Base-by-base conservation (phyloP, 176 grass and related monocot genomes). In the Ensete ventricosum region DNA sequence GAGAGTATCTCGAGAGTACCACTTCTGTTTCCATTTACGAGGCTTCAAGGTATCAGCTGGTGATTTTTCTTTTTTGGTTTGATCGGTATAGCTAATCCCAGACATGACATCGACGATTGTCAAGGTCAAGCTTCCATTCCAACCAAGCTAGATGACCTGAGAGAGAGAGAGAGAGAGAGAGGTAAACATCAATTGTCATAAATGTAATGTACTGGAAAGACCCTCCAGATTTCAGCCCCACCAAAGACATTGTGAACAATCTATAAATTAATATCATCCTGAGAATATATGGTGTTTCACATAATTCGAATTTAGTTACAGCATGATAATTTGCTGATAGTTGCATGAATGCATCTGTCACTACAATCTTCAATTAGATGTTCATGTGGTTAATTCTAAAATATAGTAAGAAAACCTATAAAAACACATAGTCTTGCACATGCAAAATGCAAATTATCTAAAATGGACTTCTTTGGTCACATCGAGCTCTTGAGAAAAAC, bases 21-120 rank as follows among this genome's bases (percentile, higher is more conserved):
- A 99, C 74, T 81, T 81, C 24, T 91, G 76, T 76, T 83, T 94
- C 91, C 95, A 94, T 63, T 84, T 87, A 52, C 72, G 81, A n/a
- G 79, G 48, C 17, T 81, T 63, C 59, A 58, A 48, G 75, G 73
- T 76, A 82, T 90, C 82, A 64, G 72, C 79, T 76, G 62, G 66
- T 11, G 73, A 83, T 55, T 77, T 72, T 74, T 79, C 65, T 26
- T 81, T 78, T 2, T 10, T 51, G 72, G 52, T 79, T 64, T 71
- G 43, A 48, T 78, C 43, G 58, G 57, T 14, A 53, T 10, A n/a
- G 65, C 54, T 53, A 80, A 64, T 74, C 54, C 78, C 73, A 76
- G 77, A 70, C 16, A 51, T 24, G 63, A 43, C 54, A 70, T 82
- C 80, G 69, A 86, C 76, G 59, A 82, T 62, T 85, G 87, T 75